Percentiles rank a stretch among this genome's conserved stretches.
Conservation (phyloP, 179 eudicot genomes). For the Carnegiea gigantea region DNA sequence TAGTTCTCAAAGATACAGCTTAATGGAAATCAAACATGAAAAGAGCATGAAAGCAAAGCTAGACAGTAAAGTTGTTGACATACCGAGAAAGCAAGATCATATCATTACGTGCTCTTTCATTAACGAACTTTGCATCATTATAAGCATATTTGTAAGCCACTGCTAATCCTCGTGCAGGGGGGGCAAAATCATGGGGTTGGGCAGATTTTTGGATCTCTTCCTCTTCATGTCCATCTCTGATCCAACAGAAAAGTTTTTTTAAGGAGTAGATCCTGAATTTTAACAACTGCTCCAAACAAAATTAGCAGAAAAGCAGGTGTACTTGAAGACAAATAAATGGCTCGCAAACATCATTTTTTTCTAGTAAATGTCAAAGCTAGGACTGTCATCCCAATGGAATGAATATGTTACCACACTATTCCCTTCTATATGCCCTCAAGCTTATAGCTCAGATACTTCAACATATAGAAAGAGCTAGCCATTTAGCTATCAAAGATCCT, state of each 20-base stretch:
- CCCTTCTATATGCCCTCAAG: background rate
- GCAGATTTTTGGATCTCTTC: slow-evolving; percentile 37
- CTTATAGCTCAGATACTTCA: background rate
- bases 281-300: background rate
- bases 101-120: slow-evolving; percentile 89
- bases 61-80: background rate
- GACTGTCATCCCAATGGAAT: background rate
- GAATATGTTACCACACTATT: background rate
- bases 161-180: slow-evolving; percentile 53
- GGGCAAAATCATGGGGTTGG: slow-evolving; percentile 31
- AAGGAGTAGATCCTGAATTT: background rate
- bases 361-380: background rate
- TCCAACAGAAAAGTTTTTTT: background rate
- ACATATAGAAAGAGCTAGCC: background rate
- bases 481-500: background rate
- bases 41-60: background rate
- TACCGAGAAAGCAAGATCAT: slow-evolving; percentile 94
- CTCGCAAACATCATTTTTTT: background rate
- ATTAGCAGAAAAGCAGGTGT: background rate
- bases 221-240: slow-evolving; percentile 40
- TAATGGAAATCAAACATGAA: background rate
- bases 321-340: background rate
- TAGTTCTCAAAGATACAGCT: background rate
- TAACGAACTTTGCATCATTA: slow-evolving; percentile 85
- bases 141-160: slow-evolving; percentile 69